Conservation (phyloP, 2,329 filamentous ascomycete species). For the Verticillium longisporum region DNA sequence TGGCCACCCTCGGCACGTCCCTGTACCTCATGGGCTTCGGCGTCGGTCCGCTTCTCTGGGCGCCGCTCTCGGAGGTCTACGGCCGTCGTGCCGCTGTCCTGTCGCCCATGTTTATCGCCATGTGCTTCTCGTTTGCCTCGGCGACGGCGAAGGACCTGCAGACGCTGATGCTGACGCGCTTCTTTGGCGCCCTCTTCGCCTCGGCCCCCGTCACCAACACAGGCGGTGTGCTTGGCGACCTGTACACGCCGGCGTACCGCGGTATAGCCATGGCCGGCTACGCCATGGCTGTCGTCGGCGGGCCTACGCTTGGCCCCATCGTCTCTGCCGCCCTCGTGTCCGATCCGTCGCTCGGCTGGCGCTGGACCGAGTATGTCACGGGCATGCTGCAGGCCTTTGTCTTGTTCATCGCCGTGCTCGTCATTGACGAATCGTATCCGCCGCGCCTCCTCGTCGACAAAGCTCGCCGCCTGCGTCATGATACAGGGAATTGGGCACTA, state of each 20-base stretch:
- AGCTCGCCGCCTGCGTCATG: slow-evolving; percentile 50
- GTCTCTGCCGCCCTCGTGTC: slow-evolving; percentile 35
- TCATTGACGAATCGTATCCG: slow-evolving; percentile 60
- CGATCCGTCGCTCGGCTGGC: slow-evolving; percentile 40
- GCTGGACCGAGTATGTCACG: slow-evolving; percentile 51
- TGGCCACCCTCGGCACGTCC: slow-evolving; percentile 45
- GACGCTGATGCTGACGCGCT: slow-evolving; percentile 39
- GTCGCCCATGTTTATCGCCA: slow-evolving; percentile 16
- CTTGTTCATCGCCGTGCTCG: slow-evolving; percentile 45
- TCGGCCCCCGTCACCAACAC: slow-evolving; percentile 58
- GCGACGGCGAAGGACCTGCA: slow-evolving; percentile 27
- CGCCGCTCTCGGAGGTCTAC: slow-evolving; percentile 40
- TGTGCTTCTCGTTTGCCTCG: slow-evolving; percentile 40
- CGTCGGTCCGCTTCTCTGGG: slow-evolving; percentile 35
- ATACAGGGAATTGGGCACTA: slow-evolving; percentile 62
- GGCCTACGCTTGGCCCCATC: slow-evolving; percentile 48
- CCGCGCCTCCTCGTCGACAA: slow-evolving; percentile 55
- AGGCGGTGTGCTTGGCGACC: slow-evolving; percentile 38
- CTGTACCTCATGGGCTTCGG: slow-evolving; percentile 38
- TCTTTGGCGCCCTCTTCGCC: slow-evolving; percentile 36
- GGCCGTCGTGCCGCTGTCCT: slow-evolving; percentile 22
- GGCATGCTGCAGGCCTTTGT: slow-evolving; percentile 55
- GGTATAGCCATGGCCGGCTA: slow-evolving; percentile 61
- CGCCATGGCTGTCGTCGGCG: slow-evolving; percentile 58
- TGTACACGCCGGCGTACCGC: slow-evolving; percentile 37